Base-by-base conservation (phyloP, 768 basidiomycete species). In the Mycena belliarum region DNA sequence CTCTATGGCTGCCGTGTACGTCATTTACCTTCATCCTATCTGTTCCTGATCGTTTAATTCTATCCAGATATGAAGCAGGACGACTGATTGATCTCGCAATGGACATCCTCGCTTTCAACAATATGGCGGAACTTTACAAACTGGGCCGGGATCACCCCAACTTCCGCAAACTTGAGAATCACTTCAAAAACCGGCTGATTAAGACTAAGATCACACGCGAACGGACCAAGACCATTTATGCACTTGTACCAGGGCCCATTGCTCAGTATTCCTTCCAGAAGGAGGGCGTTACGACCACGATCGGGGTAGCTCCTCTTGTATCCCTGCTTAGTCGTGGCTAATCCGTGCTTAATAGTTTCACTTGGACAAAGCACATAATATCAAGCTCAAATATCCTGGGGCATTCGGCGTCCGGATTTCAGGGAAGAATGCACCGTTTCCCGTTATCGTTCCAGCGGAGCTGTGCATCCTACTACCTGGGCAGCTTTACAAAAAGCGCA, bases 381-480 rank as follows among this genome's bases (percentile, higher is more conserved):
- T 73, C 0, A 59, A 21, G 52, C 0, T 52, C 83, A 8, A 25
- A 54, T 67, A 68, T 59, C 79, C 79, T 0, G 66, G 65, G 0
- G 72, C 73, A 9, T 65, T 80, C 28, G 82, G 79, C 3, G 69
- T 84, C 7, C 60, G 57, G 4, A 60, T 76, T 8, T 67, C 72
- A 8, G 63, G 60, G 8, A 47, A 67, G 38, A 70, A 66, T 1
- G 67, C 64, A 0, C 61, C 64, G 3, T 65, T 66, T 10, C 68
- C 71, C 0, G 71, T 71, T 0, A 67, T 78, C n/a, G 69, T 85
- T 6, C 85, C 85, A 0, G 73, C 79, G 0, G 84, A 87, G 55
- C 56, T 82, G 0, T 84, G 81, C 52, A 24, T 60, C 0, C 58
- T 87, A 12, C 61, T 75, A 4, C 71, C 75, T 0, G 76, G 81